phyloP scores from a whole-genome alignment of 345 rosid species.

The Hibiscus mutabilis region DNA sequence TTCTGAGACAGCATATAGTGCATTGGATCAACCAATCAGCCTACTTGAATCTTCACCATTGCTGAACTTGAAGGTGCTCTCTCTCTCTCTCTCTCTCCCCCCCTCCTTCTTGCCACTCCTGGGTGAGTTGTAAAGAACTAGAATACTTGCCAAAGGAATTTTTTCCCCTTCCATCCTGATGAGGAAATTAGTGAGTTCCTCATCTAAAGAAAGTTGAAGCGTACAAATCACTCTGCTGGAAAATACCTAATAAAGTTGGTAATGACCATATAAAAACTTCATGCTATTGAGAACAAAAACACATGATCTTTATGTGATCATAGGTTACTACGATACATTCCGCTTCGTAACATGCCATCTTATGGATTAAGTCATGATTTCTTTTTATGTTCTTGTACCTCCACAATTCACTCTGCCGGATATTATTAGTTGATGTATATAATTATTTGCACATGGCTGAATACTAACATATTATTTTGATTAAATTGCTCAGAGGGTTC shows the following conservation, averaged over 20 bases:
- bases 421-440: not conserved
- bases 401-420: not conserved
- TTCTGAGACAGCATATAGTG: slow-evolving; percentile 93
- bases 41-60: slow-evolving; percentile 74
- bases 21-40: slow-evolving; percentile 89
- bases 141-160: not conserved
- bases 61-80: slow-evolving; percentile 58
- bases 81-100: slow-evolving; percentile 25
- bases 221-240: no score
- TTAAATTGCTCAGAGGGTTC: slow-evolving; percentile 52
- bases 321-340: not conserved
- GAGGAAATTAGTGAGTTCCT: not conserved
- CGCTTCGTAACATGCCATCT: not conserved
- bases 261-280: not conserved
- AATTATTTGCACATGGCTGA: not conserved
- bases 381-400: not conserved
- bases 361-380: not conserved
- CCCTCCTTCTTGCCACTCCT: slow-evolving; percentile 13
- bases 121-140: not conserved
- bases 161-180: not conserved
- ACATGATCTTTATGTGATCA: not conserved
- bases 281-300: not conserved
- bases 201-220: not conserved
- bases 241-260: not conserved
- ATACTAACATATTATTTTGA: slow-evolving; percentile 16